Evolutionary conservation across 768 basidiomycete genomes (phyloP).

Genomic region (Mycena chlorophos): DNA sequence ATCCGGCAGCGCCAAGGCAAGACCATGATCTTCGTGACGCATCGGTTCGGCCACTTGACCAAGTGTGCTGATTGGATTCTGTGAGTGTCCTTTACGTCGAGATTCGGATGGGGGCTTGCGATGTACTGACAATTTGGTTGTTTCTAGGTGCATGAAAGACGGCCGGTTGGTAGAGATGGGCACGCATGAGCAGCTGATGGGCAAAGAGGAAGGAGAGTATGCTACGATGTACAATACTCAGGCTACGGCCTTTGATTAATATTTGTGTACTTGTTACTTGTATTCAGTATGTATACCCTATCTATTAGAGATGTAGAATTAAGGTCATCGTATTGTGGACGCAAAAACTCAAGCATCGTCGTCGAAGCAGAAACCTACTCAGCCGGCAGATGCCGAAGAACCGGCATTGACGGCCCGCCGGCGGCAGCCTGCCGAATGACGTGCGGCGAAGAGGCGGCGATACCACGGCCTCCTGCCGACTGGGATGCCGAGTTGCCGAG

Average conservation of each 20-base stretch:
- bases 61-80: constrained; percentile 53
- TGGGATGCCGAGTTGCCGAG: too few relatives aligned
- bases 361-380: too few relatives aligned
- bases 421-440: too few relatives aligned
- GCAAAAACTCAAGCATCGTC: too few relatives aligned
- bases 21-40: constrained; percentile 50
- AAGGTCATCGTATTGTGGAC: too few relatives aligned
- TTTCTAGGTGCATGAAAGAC: constrained; percentile 46
- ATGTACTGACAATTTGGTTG: background rate
- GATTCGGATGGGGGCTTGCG: background rate
- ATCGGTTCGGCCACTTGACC: constrained; percentile 53
- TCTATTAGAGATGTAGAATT: too few relatives aligned
- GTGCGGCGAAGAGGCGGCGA: too few relatives aligned
- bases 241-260: constrained; percentile 28
- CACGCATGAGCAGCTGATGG: constrained; percentile 43
- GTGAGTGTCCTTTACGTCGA: constrained; percentile 34
- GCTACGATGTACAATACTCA: constrained; percentile 44
- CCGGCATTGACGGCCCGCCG: too few relatives aligned
- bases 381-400: too few relatives aligned
- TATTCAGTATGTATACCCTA: too few relatives aligned
- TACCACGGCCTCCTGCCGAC: too few relatives aligned
- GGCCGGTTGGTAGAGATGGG: constrained; percentile 42
- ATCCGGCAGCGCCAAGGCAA: constrained; percentile 9
- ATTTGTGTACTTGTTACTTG: too few relatives aligned
- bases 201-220: constrained; percentile 37